phyloP scores from a whole-genome alignment of 2,329 filamentous ascomycete species.

The Penicillium sp. region DNA sequence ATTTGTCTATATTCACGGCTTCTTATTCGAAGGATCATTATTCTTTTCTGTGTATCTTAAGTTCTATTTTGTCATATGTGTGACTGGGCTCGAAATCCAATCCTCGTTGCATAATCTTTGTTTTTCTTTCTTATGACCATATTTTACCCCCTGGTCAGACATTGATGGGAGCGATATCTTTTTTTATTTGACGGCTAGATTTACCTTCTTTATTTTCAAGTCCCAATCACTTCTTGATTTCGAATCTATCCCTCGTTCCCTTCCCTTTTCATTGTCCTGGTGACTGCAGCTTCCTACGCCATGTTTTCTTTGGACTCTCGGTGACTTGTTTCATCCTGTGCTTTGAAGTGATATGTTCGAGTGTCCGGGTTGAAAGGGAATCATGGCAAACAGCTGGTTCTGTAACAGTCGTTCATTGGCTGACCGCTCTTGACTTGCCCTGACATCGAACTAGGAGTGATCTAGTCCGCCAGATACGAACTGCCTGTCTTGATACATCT shows the following conservation, averaged over 20 bases:
- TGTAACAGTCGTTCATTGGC: not conserved
- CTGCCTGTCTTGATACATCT: not conserved
- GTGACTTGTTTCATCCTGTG: not conserved
- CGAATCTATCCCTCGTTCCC: constrained; percentile 7
- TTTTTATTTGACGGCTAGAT: constrained; percentile 11
- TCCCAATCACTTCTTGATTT: constrained; percentile 6
- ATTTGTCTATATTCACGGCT: constrained; percentile 31
- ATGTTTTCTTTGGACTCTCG: not conserved
- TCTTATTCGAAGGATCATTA: constrained; percentile 27
- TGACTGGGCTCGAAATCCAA: constrained; percentile 27
- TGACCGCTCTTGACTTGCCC: not conserved
- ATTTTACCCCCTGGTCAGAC: constrained; percentile 5
- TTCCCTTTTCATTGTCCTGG: not conserved
- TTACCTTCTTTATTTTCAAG: constrained; percentile 5
- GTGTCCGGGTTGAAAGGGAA: not conserved
- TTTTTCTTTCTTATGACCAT: constrained; percentile 10
- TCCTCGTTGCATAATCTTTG: constrained; percentile 25
- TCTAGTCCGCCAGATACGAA: not conserved
- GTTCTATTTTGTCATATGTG: constrained; percentile 28
- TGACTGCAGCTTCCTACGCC: not conserved
- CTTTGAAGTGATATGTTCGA: not conserved
- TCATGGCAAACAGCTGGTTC: not conserved
- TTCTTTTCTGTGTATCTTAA: constrained; percentile 40
- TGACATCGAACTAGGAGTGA: not conserved
- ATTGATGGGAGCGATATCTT: constrained; percentile 5